A percentile compares a stretch with the other conserved stretches of the same genome.
phyloP scores from a whole-genome alignment of 164 flowering plant genomes.

The Stephania cephalantha region DNA sequence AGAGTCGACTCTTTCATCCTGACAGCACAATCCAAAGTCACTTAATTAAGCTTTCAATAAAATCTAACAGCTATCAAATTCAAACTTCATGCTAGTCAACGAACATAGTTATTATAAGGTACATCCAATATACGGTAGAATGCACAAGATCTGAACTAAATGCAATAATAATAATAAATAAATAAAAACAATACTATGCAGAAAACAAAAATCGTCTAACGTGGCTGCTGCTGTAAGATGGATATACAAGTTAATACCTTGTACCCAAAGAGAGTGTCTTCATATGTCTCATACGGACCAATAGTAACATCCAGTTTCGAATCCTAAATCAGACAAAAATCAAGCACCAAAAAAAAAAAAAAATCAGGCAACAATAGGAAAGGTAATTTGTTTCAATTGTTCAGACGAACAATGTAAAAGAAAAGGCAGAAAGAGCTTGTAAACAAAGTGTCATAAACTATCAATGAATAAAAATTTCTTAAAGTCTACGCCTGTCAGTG shows the following conservation, averaged over 20 bases:
- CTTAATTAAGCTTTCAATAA: background rate
- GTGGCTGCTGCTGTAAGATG: background rate
- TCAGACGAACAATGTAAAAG: background rate
- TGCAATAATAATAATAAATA: background rate
- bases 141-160: background rate
- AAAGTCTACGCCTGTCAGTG: background rate
- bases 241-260: constrained; percentile 47
- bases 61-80: background rate
- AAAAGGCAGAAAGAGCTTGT: background rate
- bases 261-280: constrained; percentile 82
- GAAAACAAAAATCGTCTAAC: background rate
- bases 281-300: constrained; percentile 97
- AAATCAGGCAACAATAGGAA: background rate
- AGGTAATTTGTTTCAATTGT: background rate
- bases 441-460: background rate
- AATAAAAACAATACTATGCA: background rate
- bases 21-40: background rate
- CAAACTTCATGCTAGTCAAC: background rate
- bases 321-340: constrained; percentile 38
- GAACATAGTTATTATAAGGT: background rate
- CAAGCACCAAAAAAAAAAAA: background rate
- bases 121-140: background rate
- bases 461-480: no score
- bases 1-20: background rate
- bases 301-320: constrained; percentile 90